Conservation (phyloP, 306 rosid genomes). For the Potentilla sterilis region DNA sequence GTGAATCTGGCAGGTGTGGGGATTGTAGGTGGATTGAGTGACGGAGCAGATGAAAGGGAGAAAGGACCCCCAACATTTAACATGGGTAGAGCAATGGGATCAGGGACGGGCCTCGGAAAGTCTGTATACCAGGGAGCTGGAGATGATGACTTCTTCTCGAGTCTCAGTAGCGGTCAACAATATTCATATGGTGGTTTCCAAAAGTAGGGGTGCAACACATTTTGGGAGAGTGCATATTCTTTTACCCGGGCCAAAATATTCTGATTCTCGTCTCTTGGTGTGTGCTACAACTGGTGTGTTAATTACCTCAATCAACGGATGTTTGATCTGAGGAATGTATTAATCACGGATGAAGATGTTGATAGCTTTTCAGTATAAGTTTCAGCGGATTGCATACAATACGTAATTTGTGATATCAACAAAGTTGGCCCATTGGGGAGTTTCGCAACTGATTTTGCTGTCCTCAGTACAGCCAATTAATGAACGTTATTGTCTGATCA, state of each 20-base stretch:
- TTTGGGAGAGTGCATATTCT: constrained; percentile 25
- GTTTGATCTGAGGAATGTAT: constrained; percentile 21
- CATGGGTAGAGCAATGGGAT: constrained; percentile 97
- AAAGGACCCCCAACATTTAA: constrained; percentile 64
- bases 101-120: constrained; percentile 81
- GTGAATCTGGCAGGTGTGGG: constrained; percentile 77
- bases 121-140: constrained; percentile 46
- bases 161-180: constrained; percentile 51
- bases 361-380: background rate
- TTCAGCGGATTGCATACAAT: background rate
- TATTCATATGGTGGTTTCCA: constrained; percentile 80
- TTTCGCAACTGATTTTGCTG: background rate
- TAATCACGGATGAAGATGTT: constrained; percentile 13
- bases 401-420: background rate
- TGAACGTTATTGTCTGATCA: too few species aligned
- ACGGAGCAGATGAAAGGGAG: constrained; percentile 72
- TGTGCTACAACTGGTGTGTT: constrained; percentile 33
- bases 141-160: constrained; percentile 68
- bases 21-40: constrained; percentile 73
- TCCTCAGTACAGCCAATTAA: background rate
- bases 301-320: constrained; percentile 24
- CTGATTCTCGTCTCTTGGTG: constrained; percentile 30
- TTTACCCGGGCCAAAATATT: constrained; percentile 32
- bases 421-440: background rate
- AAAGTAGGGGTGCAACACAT: constrained; percentile 42